Conservation (phyloP, 164 flowering plant species). For the Stephania cephalantha region DNA sequence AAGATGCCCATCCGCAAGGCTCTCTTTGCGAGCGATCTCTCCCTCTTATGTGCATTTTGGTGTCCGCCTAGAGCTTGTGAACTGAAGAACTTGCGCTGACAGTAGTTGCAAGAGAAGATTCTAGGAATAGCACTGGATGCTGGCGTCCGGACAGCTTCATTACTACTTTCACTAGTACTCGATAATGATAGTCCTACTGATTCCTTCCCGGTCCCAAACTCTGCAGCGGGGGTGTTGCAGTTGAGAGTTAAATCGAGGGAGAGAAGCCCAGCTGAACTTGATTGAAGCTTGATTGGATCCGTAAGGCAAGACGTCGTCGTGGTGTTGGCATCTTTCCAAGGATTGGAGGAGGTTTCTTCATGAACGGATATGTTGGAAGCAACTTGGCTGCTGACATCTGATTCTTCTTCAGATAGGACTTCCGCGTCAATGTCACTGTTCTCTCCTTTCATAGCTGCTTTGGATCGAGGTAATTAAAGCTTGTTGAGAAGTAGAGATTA, state of each 20-base stretch:
- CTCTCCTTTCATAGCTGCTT: conserved; percentile 32
- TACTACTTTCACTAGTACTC: conserved; percentile 32
- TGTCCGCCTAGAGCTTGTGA: conserved; percentile 90
- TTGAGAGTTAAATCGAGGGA: conserved; percentile 57
- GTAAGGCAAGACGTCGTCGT: conserved; percentile 30
- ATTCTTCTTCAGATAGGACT: conserved; percentile 43
- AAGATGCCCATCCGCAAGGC: conserved; percentile 75
- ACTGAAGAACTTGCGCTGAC: conserved; percentile 75
- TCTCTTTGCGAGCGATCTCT: conserved; percentile 72
- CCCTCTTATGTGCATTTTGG: conserved; percentile 86
- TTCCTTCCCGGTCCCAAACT: conserved; percentile 19
- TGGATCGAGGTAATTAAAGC: background rate
- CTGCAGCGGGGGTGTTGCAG: conserved; percentile 22
- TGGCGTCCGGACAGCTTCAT: conserved; percentile 24
- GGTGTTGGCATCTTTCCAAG: conserved; percentile 21
- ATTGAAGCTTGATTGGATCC: conserved; percentile 17
- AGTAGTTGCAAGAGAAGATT: conserved; percentile 81
- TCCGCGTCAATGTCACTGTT: conserved; percentile 29
- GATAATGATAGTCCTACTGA: conserved; percentile 19
- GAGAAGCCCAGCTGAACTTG: conserved; percentile 15
- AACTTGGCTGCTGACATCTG: conserved; percentile 51
- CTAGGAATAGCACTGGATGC: conserved; percentile 28
- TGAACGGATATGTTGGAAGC: conserved; percentile 48
- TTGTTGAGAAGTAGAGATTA: background rate
- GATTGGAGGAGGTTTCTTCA: conserved; percentile 27